Conservation (phyloP, 352 stramenopile species). For the Phytophthora multivora region DNA sequence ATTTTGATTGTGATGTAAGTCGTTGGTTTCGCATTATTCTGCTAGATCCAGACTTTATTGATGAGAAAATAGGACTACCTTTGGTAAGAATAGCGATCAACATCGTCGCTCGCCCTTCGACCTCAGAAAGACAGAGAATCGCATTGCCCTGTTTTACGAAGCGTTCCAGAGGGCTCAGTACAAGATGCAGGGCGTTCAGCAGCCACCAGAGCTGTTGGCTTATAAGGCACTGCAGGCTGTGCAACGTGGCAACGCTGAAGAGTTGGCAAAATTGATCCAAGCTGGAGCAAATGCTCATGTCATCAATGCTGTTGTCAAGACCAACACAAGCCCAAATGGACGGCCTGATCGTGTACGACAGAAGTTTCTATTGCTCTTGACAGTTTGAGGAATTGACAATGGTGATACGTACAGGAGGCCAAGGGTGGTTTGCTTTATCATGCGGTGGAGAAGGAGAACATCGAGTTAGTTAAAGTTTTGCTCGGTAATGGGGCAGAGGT, state of each 20-base stretch:
- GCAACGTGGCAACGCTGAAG: conserved; percentile 31
- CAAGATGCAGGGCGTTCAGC: conserved; percentile 18
- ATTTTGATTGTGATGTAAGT: not conserved
- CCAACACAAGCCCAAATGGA: conserved; percentile 32
- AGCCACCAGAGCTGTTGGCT: conserved; percentile 26
- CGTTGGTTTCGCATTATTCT: not conserved
- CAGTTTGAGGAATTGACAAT: not conserved
- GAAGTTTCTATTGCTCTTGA: not conserved
- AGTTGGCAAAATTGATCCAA: conserved; percentile 31
- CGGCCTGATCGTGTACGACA: conserved; percentile 28
- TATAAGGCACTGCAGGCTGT: conserved; percentile 38
- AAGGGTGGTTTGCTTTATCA: conserved; percentile 34
- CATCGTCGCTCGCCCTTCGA: not conserved
- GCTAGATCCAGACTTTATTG: too few species aligned
- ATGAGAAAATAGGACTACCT: not conserved
- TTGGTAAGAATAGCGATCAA: conserved; percentile 16
- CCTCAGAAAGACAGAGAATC: not conserved
- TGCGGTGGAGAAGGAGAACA: conserved; percentile 34
- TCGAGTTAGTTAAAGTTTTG: conserved; percentile 37
- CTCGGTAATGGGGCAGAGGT: conserved; percentile 35
- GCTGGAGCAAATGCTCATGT: conserved; percentile 36
- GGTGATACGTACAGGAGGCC: conserved; percentile 18
- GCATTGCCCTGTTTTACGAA: not conserved
- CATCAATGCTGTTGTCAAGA: conserved; percentile 39
- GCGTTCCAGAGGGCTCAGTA: not conserved